phyloP scores from a whole-genome alignment of 1,139 yeast species.

The Lodderomyces orthopsilosis region DNA sequence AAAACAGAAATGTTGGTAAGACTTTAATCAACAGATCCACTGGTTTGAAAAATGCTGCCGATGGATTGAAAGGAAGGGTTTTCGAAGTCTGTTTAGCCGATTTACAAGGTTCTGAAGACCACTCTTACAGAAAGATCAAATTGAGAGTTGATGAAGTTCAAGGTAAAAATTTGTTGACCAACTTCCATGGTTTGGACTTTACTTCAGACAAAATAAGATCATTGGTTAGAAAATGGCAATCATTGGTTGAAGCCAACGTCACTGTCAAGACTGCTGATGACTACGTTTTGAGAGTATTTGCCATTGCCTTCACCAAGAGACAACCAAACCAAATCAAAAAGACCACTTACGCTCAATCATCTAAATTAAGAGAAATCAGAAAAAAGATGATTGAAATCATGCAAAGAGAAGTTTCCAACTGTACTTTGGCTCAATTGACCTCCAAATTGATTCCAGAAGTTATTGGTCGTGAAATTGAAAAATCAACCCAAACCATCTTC shows the following conservation, averaged over 20 bases:
- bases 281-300: constrained; percentile 49
- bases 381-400: constrained; percentile 51
- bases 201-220: constrained; percentile 52
- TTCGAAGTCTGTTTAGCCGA: constrained; percentile 50
- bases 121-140: constrained; percentile 50
- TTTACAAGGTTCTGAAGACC: constrained; percentile 53
- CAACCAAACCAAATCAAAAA: constrained; percentile 51
- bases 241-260: constrained; percentile 51
- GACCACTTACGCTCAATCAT: constrained; percentile 51
- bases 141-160: constrained; percentile 55
- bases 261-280: constrained; percentile 52
- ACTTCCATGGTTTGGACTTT: constrained; percentile 53
- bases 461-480: constrained; percentile 53
- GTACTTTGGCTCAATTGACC: constrained; percentile 50
- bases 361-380: constrained; percentile 51
- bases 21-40: constrained; percentile 52
- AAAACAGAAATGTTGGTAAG: constrained; percentile 52
- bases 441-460: constrained; percentile 53
- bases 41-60: constrained; percentile 53
- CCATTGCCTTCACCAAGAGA: constrained; percentile 54
- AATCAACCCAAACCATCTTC: constrained; percentile 49
- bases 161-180: constrained; percentile 54
- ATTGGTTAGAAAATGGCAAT: constrained; percentile 54
- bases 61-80: constrained; percentile 53
- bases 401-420: constrained; percentile 53